Evolutionary conservation across 768 basidiomycete species (phyloP).

Genomic region (Leccinum disarticulatum): DNA sequence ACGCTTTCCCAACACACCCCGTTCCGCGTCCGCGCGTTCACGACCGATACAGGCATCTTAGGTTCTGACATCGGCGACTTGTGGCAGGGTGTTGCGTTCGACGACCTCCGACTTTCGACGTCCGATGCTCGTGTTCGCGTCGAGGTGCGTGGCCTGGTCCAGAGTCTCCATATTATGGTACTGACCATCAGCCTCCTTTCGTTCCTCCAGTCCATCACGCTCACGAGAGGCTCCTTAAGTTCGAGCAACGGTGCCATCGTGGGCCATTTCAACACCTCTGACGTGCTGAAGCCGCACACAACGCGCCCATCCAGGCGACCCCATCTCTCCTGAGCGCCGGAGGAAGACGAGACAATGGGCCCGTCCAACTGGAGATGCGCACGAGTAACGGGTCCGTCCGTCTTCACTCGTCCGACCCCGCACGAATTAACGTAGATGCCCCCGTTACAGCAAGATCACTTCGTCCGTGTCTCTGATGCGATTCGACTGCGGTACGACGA

Average conservation of each 20-base stretch:
- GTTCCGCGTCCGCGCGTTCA: conserved; percentile 29
- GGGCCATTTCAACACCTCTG: conserved; percentile 38
- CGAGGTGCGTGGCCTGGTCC: conserved; percentile 23
- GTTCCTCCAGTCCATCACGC: conserved; percentile 34
- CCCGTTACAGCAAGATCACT: conserved; percentile 15
- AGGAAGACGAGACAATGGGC: background rate
- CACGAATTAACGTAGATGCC: background rate
- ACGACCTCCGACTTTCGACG: conserved; percentile 20
- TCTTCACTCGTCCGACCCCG: background rate
- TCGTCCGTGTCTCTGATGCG: conserved; percentile 27
- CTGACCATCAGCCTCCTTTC: too few species aligned
- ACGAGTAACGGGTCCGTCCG: conserved; percentile 25
- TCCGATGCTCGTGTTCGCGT: conserved; percentile 29
- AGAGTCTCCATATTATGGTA: background rate
- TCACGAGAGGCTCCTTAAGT: conserved; percentile 19
- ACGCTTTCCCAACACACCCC: conserved; percentile 6
- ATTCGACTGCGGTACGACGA: conserved; percentile 30
- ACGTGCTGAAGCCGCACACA: conserved; percentile 34
- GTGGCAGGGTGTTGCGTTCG: conserved; percentile 28
- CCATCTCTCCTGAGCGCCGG: conserved; percentile 24
- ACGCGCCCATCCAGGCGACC: conserved; percentile 32
- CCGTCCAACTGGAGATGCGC: conserved; percentile 16
- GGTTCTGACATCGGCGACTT: conserved; percentile 30
- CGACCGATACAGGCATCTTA: conserved; percentile 31
- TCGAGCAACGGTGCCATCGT: conserved; percentile 37